Base-by-base conservation (phyloP, 2,329 filamentous ascomycete species). In the Epichloe uncinata region DNA sequence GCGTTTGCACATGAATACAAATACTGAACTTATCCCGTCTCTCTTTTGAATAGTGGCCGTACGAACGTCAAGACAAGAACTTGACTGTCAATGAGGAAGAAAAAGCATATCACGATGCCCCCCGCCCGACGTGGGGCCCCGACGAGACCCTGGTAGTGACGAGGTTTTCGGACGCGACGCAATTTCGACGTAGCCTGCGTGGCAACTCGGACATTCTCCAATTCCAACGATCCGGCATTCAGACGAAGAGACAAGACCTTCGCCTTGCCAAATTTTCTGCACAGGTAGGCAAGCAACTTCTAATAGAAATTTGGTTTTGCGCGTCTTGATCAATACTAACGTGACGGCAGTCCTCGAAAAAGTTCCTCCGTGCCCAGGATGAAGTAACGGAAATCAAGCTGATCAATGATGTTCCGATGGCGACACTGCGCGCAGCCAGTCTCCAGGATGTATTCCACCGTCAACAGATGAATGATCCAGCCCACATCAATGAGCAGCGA, bases 111-210 rank as follows among this genome's bases (percentile, higher is more conserved):
- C 85, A 88, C 66, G 73, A 79, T 55, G 82, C 80, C 43, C 78
- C 85, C 64, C 88, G 88, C 58, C 87, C 88, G 30, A 81, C 78
- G 46, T 96, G 91, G 85, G 82, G 84, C 37, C 79, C 81, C 2
- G 78, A 81, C 55, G 85, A 88, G 54, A 81, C 81, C 3, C 69
- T 95, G 40, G 73, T 94, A 3, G 82, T 87, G 56, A 58, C 65
- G 16, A 58, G 63, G 45, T 56, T 57, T 3, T 48, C 61, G 15
- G 53, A 53, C 1, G 71, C 74, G 6, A 73, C 71, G 61, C 74
- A 56, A 18, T 50, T 52, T 18, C 57, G 60, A 65, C 62, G 59
- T 18, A 53, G 57, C 5, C 30, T 56, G 9, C 57, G 54, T 22
- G 62, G 60, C 18, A 51, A 47, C 15, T 52, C 58, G 3, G 65